phyloP scores from a whole-genome alignment of 805 yeast species.

The Suhomyces xylopsoci region DNA sequence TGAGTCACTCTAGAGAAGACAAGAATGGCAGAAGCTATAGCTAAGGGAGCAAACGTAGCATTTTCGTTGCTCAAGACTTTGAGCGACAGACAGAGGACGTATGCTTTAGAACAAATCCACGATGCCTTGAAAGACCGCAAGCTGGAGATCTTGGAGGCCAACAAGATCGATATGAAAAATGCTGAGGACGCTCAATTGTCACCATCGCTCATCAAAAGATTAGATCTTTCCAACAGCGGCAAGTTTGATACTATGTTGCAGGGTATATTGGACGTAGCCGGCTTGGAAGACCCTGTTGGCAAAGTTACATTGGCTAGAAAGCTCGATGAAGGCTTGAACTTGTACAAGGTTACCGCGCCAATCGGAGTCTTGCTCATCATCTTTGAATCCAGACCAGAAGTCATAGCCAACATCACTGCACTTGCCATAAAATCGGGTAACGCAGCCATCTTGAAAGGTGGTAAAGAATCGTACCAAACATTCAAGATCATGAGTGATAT shows the following conservation, averaged over 20 bases:
- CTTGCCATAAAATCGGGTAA: constrained; percentile 95
- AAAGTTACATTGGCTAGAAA: constrained; percentile 76
- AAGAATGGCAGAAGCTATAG: constrained; percentile 67
- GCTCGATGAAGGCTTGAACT: constrained; percentile 83
- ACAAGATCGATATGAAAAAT: constrained; percentile 66
- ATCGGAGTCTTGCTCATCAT: constrained; percentile 91
- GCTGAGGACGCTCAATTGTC: constrained; percentile 65
- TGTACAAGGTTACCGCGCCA: constrained; percentile 86
- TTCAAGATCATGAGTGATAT: constrained; percentile 78
- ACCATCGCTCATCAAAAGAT: constrained; percentile 71
- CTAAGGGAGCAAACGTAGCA: constrained; percentile 76
- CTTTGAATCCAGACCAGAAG: constrained; percentile 97
- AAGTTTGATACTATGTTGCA: constrained; percentile 93
- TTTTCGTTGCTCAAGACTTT: constrained; percentile 80
- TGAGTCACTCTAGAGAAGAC: background rate
- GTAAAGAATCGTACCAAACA: constrained; percentile 86
- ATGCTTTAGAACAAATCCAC: constrained; percentile 69
- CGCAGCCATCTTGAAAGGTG: constrained; percentile 96
- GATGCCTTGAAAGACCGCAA: constrained; percentile 62
- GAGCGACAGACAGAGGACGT: constrained; percentile 66
- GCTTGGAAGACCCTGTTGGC: constrained; percentile 90
- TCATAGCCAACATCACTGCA: constrained; percentile 95
- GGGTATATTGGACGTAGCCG: constrained; percentile 90
- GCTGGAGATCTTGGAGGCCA: constrained; percentile 65
- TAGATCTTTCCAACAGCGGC: constrained; percentile 77